A percentile compares a stretch with the other conserved stretches of the same genome.
phyloP scores from a whole-genome alignment of 73 alveolate species.

The Stentor roeselii region DNA sequence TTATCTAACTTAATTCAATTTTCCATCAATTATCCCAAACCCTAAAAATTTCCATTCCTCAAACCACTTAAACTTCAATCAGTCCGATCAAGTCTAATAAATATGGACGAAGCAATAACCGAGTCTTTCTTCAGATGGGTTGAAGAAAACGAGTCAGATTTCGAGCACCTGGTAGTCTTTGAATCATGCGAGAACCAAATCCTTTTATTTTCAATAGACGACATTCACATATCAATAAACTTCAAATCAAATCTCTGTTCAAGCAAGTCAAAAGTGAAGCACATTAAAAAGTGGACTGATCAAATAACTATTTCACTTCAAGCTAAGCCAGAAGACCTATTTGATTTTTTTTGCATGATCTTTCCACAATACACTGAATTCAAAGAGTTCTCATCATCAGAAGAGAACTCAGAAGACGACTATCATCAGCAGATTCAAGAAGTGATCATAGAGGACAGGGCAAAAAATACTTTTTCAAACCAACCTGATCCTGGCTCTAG shows the following conservation, averaged over 20 bases:
- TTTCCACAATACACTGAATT: neutral
- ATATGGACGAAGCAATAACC: no score
- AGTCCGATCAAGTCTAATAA: no score
- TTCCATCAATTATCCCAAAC: no score
- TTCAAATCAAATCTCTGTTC: neutral
- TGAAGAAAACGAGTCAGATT: neutral
- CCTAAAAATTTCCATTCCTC: no score
- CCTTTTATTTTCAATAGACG: neutral
- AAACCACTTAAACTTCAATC: no score
- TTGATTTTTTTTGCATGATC: neutral
- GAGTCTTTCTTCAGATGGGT: constrained; percentile 6
- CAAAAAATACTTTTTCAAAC: no score
- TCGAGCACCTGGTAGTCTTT: neutral
- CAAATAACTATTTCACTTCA: neutral
- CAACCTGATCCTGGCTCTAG: no score
- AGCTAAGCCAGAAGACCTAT: neutral
- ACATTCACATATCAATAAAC: neutral
- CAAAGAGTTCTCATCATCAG: constrained; percentile 2
- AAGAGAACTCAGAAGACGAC: neutral
- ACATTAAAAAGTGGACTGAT: neutral
- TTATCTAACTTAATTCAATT: no score
- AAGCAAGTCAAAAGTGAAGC: neutral
- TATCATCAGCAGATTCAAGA: neutral
- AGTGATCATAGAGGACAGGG: no score
- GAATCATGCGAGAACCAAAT: neutral